Conservation (phyloP, 352 stramenopile species). For the Globisporangium nodosum region DNA sequence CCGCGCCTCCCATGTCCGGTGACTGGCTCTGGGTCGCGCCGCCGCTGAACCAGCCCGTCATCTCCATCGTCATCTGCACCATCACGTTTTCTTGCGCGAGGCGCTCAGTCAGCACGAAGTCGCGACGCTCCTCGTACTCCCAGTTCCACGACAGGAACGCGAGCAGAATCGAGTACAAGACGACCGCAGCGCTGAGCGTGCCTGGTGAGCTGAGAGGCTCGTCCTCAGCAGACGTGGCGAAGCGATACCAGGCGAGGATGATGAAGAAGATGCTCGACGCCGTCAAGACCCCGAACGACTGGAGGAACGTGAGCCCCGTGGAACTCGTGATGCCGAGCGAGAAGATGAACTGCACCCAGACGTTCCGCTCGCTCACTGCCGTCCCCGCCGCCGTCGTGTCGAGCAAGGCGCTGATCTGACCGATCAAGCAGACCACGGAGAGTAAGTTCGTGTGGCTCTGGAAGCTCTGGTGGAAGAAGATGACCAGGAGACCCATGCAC, state of each 20-base stretch:
- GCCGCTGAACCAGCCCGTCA: slow-evolving; percentile 84
- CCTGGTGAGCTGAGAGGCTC: slow-evolving; percentile 57
- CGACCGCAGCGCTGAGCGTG: slow-evolving; percentile 62
- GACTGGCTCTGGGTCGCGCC: slow-evolving; percentile 51
- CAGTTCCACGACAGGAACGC: slow-evolving; percentile 82
- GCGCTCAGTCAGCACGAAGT: slow-evolving; percentile 76
- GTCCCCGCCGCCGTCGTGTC: slow-evolving; percentile 72
- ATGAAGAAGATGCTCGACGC: slow-evolving; percentile 73
- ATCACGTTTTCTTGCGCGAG: slow-evolving; percentile 83
- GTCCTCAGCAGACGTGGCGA: slow-evolving; percentile 16
- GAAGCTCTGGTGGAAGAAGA: slow-evolving; percentile 58
- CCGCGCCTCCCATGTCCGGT: slow-evolving; percentile 31
- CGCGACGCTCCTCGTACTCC: slow-evolving; percentile 84
- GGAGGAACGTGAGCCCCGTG: slow-evolving; percentile 67
- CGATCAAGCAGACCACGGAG: slow-evolving; percentile 59
- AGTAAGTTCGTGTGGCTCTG: slow-evolving; percentile 45
- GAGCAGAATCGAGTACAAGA: slow-evolving; percentile 77
- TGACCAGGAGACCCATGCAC: slow-evolving; percentile 64
- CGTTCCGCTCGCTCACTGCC: slow-evolving; percentile 72
- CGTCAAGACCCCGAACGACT: slow-evolving; percentile 49
- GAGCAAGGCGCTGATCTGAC: slow-evolving; percentile 64
- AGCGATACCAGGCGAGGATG: slow-evolving; percentile 67
- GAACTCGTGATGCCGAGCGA: slow-evolving; percentile 79
- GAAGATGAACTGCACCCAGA: slow-evolving; percentile 87
- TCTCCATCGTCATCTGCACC: slow-evolving; percentile 88